Base-by-base conservation (phyloP, 2,329 filamentous ascomycete species). In the Hymenoscyphus scutula region DNA sequence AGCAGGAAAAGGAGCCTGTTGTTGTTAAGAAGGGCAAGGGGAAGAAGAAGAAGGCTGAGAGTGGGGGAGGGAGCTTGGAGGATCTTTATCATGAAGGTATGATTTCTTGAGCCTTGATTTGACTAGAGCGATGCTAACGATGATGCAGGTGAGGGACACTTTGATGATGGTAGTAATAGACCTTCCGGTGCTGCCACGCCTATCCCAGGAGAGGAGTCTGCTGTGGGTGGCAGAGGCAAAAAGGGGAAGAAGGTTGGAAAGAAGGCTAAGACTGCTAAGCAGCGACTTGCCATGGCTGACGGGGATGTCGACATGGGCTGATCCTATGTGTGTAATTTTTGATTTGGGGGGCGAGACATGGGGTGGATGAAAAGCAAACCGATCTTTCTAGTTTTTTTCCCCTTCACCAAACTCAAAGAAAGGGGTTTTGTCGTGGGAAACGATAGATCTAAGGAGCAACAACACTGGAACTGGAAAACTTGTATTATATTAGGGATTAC, bases 11-110 rank as follows among this genome's bases (percentile, higher is more conserved):
- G 53, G 90, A 91, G 75, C 88, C 90, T 65, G 86, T 86, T 72
- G 77, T 80, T 19, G 84, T 88, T 77, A 77, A 81, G 68, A 87
- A 86, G 79, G 87, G 84, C 77, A 86, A 84, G 62, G 83, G 83
- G 41, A 80, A 77, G 67, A 86, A 85, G 75, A 77, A 82, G 63
- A 86, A 86, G 76, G 79, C 80, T 65, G 79, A 78, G 51, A 80
- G 80, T 63, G 76, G 72, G 41, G 45, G 57, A 25, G 84, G 85
- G 71, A 94, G 89, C 72, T 79, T 98, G 77, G 95, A 98, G 76
- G 94, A 97, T 74, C 92, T 99, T 91, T 99, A 99, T 79, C 95
- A 99, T 76, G 95, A 99, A 83, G 95, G 95, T 97, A 76, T 87
- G 91, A 79, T 60, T 4, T 5, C 58, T 37, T 58, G 59, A 19